phyloP scores from a whole-genome alignment of 2,329 filamentous ascomycete species.

The Pleochaeta shiraiana region DNA sequence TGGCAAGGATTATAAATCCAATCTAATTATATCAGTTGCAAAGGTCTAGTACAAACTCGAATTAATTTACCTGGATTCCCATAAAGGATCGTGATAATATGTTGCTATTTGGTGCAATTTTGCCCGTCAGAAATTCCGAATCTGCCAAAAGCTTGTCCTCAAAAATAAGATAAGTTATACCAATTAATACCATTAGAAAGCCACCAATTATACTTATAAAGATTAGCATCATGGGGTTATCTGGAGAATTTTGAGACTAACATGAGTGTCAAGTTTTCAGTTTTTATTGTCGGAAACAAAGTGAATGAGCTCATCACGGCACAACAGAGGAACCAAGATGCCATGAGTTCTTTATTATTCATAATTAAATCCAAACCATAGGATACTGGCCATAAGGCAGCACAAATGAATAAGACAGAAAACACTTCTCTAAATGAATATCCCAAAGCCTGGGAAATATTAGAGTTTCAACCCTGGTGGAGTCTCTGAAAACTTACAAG shows the following conservation, averaged over 20 bases:
- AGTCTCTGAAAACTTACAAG: slow-evolving; percentile 31
- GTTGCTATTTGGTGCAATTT: too few relatives aligned
- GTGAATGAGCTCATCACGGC: slow-evolving; percentile 78
- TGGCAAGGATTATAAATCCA: slow-evolving; percentile 58
- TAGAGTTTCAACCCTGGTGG: slow-evolving; percentile 5
- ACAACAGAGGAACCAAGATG: slow-evolving; percentile 58
- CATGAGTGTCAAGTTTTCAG: slow-evolving; percentile 56
- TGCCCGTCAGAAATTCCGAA: slow-evolving; percentile 14
- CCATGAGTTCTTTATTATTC: slow-evolving; percentile 38
- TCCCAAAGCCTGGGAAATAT: slow-evolving; percentile 45
- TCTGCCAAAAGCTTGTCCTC: slow-evolving; percentile 31
- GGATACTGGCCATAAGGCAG: slow-evolving; percentile 52
- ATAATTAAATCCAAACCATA: slow-evolving; percentile 54
- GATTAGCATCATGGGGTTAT: slow-evolving; percentile 4
- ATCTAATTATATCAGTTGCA: slow-evolving; percentile 20
- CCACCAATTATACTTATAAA: slow-evolving; percentile 46
- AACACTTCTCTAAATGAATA: slow-evolving; percentile 84
- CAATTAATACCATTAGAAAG: slow-evolving; percentile 51
- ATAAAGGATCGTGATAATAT: slow-evolving; percentile 34
- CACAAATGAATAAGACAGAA: slow-evolving; percentile 57
- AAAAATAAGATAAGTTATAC: slow-evolving; percentile 57
- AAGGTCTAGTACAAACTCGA: not conserved
- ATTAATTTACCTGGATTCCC: slow-evolving; percentile 36
- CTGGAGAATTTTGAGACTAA: slow-evolving; percentile 23
- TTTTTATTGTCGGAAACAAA: slow-evolving; percentile 65